Evolutionary conservation across 495 filamentous ascomycete genomes (phyloP).

Genomic region (Penicillium arizonense): DNA sequence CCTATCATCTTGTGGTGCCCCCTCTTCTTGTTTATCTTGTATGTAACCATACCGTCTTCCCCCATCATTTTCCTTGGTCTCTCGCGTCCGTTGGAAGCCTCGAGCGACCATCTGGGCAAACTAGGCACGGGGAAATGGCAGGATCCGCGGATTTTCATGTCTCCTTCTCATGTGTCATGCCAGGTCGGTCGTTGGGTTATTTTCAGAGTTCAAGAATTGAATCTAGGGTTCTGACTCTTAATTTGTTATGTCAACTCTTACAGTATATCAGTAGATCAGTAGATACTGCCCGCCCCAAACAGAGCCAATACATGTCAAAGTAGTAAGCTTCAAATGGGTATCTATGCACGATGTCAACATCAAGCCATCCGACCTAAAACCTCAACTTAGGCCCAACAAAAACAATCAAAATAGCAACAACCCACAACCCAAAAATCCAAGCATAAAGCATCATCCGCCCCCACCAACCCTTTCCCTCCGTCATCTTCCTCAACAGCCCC

Average conservation of each 20-base stretch:
- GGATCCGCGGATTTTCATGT: conserved; percentile 40
- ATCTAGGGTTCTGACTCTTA: conserved; percentile 25
- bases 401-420: conserved; percentile 71
- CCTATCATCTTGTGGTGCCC: conserved; percentile 35
- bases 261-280: neutral
- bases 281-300: no score
- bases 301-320: no score
- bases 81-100: conserved; percentile 29
- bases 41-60: conserved; percentile 40
- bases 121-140: conserved; percentile 32
- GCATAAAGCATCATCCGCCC: conserved; percentile 80
- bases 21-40: conserved; percentile 28
- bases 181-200: conserved; percentile 40
- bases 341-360: neutral
- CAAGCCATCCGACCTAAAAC: conserved; percentile 50
- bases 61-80: conserved; percentile 33
- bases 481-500: conserved; percentile 69
- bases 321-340: neutral
- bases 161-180: conserved; percentile 45
- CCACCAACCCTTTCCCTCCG: conserved; percentile 85
- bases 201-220: conserved; percentile 36
- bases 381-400: conserved; percentile 81
- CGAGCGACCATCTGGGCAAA: conserved; percentile 24
- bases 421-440: conserved; percentile 76
- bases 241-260: neutral